Conservation (phyloP, 352 stramenopile species). For the Globisporangium alternatum region DNA sequence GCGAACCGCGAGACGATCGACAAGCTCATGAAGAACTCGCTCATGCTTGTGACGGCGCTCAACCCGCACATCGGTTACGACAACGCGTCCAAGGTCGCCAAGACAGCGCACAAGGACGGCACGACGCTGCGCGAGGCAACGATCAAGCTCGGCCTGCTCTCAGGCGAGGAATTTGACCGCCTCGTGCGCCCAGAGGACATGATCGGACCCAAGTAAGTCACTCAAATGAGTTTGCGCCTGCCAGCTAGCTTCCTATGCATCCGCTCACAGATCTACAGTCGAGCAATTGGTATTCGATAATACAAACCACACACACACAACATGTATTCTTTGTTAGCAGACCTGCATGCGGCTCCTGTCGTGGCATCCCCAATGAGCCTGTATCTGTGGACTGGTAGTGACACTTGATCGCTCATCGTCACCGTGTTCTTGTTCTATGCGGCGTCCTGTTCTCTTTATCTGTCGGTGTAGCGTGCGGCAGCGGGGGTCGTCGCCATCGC, state of each 20-base stretch:
- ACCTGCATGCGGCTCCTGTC: not conserved
- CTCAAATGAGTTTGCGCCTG: not conserved
- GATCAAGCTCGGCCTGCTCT: conserved; percentile 89
- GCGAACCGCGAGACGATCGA: conserved; percentile 91
- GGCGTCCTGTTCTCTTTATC: not conserved
- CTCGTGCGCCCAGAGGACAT: conserved; percentile 95
- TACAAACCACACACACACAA: not conserved
- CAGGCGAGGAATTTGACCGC: conserved; percentile 93
- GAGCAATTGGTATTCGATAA: not conserved
- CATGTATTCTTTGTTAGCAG: not conserved
- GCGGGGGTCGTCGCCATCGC: conserved; percentile 2
- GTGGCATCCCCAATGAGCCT: not conserved
- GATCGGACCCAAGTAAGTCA: conserved; percentile 84
- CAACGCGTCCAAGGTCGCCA: conserved; percentile 95
- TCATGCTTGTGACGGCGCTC: conserved; percentile 97
- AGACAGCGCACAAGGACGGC: conserved; percentile 94
- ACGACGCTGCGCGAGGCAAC: conserved; percentile 92
- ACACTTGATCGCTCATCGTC: no score
- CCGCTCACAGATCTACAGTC: not conserved
- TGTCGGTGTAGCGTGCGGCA: conserved; percentile 3
- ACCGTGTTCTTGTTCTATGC: not conserved
- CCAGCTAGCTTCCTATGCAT: no score
- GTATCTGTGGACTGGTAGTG: not conserved
- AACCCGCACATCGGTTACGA: conserved; percentile 98
- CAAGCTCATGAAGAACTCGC: conserved; percentile 91